Evolutionary conservation across 176 grass and related monocot species (phyloP), one percentile per base, ranked within the genome.

Genomic region (Pontederia paniculata): DNA sequence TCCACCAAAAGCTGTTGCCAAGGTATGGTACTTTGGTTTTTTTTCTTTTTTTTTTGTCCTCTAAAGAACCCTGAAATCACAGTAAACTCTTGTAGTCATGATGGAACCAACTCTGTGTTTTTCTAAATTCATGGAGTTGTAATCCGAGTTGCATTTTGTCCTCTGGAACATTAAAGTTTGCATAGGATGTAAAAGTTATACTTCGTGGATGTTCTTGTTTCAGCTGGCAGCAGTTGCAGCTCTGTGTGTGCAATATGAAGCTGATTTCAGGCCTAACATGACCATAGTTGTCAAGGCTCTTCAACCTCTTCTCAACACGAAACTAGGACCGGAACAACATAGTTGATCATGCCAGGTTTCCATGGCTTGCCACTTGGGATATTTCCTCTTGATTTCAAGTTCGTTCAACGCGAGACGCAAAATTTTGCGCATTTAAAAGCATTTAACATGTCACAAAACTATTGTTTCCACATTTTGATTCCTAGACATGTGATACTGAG

Each of bases 1-100:
- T 55, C 91, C 86, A 8, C 91, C 91, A 23, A 97, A 97, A 62
- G 91, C 91, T 5, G 83, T 88, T 60, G 91, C 91, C 21, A 97
- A 97, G 91, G 90, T 96, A 5, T 9, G 16, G 13, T 9, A 14
- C 1, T 16, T 31, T 10, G 15, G 8, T 50, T 12, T 50, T 12
- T 48, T 48, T 48, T 48, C 12, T 2, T 48, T 48, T 48, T 48
- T 48, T 14, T 12, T 50, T n/a, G 8, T 50, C 48, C 12, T 12
- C 14, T 17, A 17, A 50, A 50, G 2, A 13, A 50, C 1, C 0
- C 12, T 15, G 1, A 0, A 7, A 50, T 49, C 12, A 0, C 0
- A 49, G 11, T 12, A 14, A 49, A 49, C 16, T 12, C 12, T 50
- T n/a, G 15, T 0, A 50, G 28, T 22, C 12, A 9, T 54, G 17